phyloP scores from a whole-genome alignment of 106 monocot species.

The Dioscorea zingiberensis region DNA sequence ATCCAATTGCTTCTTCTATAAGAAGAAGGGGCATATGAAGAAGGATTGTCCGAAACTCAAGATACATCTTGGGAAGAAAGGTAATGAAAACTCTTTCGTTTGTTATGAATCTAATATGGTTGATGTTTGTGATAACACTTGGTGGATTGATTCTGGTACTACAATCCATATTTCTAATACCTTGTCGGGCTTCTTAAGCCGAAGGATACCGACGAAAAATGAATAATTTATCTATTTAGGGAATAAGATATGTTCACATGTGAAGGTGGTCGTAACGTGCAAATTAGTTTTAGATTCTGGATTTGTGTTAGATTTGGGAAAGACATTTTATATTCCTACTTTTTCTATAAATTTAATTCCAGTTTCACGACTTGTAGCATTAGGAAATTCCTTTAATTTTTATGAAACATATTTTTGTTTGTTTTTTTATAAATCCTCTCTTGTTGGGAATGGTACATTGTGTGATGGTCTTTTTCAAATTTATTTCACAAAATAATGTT shows the following conservation, averaged over 20 bases:
- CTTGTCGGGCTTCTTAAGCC: constrained; percentile 7
- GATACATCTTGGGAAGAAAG: too few relatives aligned
- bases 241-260: constrained; percentile 14
- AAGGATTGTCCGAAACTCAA: too few relatives aligned
- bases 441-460: constrained; percentile 4
- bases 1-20: background rate
- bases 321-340: constrained; percentile 14
- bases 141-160: constrained; percentile 22
- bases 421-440: background rate
- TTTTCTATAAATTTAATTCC: constrained; percentile 22
- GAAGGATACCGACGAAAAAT: constrained; percentile 8
- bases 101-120: too few relatives aligned
- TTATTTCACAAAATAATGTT: background rate
- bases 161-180: constrained; percentile 24
- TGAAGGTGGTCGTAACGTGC: constrained; percentile 2
- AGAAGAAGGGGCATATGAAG: constrained; percentile 5
- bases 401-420: background rate
- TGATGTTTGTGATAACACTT: constrained; percentile 9
- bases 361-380: constrained; percentile 2
- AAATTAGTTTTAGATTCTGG: background rate
- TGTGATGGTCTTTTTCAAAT: background rate
- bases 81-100: too few relatives aligned
- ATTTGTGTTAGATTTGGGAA: constrained; percentile 5
- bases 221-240: constrained; percentile 2
- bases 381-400: background rate